Percentiles rank a stretch among this genome's conserved stretches.
These are phyloP conservation scores for Phoenix dactylifera DNA, from an alignment of 176 grass and related monocot genomes.

Conservation along the genomic window DNA sequence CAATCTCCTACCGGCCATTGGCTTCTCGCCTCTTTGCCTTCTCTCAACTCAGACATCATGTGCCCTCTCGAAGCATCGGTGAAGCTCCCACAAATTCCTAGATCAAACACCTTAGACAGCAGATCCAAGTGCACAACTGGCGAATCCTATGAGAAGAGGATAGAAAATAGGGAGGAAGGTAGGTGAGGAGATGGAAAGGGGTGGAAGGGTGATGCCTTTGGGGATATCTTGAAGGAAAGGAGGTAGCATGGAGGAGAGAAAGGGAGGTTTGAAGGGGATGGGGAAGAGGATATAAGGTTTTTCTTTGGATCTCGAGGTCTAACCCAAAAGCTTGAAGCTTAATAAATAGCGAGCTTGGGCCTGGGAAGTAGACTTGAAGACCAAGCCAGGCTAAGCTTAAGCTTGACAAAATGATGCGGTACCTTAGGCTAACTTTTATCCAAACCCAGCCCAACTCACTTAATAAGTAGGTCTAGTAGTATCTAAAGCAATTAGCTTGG, in stretches of 20 bases:
- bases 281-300: neutral
- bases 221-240: neutral
- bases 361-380: too few species aligned
- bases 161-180: slow-evolving; percentile 7
- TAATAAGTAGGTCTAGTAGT: too few species aligned
- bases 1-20: too few species aligned
- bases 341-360: too few species aligned
- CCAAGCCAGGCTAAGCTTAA: too few species aligned
- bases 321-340: too few species aligned
- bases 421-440: too few species aligned
- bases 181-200: slow-evolving; percentile 1
- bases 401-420: too few species aligned
- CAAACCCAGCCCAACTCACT: too few species aligned
- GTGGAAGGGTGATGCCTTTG: neutral
- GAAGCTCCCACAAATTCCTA: neutral
- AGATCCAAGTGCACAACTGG: neutral
- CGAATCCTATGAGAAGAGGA: slow-evolving; percentile 19
- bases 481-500: too few species aligned
- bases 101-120: neutral
- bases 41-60: neutral
- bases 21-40: too few species aligned
- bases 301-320: too few species aligned
- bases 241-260: slow-evolving; percentile 5
- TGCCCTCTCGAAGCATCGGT: neutral
- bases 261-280: slow-evolving; percentile 6